Evolutionary conservation across 2,329 filamentous ascomycete species (phyloP).

Genomic region (Diaporthe capsici): DNA sequence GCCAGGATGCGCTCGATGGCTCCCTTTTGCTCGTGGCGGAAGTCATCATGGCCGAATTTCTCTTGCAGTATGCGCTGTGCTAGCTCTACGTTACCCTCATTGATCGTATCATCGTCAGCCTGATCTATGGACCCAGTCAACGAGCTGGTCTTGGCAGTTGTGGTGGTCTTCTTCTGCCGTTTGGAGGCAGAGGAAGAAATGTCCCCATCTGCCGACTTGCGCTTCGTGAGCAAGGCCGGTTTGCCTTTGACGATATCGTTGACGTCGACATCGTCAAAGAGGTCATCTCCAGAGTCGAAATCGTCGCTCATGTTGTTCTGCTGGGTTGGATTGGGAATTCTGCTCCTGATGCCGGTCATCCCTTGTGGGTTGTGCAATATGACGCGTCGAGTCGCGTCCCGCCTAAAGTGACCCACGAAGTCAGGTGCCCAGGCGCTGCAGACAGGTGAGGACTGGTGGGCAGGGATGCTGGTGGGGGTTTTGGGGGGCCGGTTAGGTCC

Average conservation of each 20-base stretch:
- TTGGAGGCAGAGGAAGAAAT: not conserved
- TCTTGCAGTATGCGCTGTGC: conserved; percentile 51
- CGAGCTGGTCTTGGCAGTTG: too few species aligned
- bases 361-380: not conserved
- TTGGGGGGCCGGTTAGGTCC: not conserved
- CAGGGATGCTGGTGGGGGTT: not conserved
- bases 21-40: conserved; percentile 61
- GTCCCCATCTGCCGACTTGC: not conserved
- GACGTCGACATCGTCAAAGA: conserved; percentile 49
- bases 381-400: conserved; percentile 28
- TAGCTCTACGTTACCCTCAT: conserved; percentile 36
- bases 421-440: conserved; percentile 15
- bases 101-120: not conserved
- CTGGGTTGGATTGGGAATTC: not conserved
- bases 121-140: too few species aligned
- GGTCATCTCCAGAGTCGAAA: conserved; percentile 52
- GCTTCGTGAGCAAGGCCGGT: conserved; percentile 34
- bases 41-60: conserved; percentile 56
- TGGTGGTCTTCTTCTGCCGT: conserved; percentile 25
- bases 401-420: not conserved
- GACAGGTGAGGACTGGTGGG: not conserved
- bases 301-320: conserved; percentile 42
- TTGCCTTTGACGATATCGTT: conserved; percentile 34
- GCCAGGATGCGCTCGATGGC: conserved; percentile 55
- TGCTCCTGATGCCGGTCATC: not conserved